Conservation (phyloP, 2,329 filamentous ascomycete genomes). For the Pseudogymnoascus sp. region DNA sequence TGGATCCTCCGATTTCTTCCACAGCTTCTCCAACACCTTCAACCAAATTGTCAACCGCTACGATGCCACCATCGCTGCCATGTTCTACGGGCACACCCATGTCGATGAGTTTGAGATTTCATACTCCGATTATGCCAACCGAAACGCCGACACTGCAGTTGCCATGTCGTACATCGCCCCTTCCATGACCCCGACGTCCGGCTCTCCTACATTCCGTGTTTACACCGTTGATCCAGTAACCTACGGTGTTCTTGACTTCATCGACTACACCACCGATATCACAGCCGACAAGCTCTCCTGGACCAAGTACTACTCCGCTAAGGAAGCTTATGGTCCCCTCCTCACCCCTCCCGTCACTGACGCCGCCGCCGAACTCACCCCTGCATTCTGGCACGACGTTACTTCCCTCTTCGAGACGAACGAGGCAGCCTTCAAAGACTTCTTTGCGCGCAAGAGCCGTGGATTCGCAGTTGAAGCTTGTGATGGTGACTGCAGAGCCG, state of each 20-base stretch:
- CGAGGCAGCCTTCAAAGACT: conserved; percentile 37
- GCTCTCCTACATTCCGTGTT: conserved; percentile 28
- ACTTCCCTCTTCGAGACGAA: conserved; percentile 40
- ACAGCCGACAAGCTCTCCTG: conserved; percentile 20
- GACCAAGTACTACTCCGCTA: conserved; percentile 25
- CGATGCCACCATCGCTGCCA: conserved; percentile 25
- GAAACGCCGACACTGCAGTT: conserved; percentile 20
- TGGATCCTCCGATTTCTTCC: conserved; percentile 30
- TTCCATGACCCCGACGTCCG: conserved; percentile 27
- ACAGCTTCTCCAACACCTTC: conserved; percentile 29
- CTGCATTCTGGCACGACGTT: conserved; percentile 52
- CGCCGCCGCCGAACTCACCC: conserved; percentile 38
- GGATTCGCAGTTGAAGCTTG: conserved; percentile 36
- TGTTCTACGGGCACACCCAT: conserved; percentile 30
- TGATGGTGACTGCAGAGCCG: conserved; percentile 33
- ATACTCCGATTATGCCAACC: conserved; percentile 24
- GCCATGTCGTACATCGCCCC: conserved; percentile 28
- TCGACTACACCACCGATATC: conserved; percentile 26
- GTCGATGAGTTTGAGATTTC: conserved; percentile 28
- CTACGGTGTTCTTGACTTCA: conserved; percentile 26
- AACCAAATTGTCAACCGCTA: conserved; percentile 26
- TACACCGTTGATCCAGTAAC: conserved; percentile 29
- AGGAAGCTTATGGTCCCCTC: conserved; percentile 24
- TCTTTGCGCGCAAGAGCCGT: conserved; percentile 39
- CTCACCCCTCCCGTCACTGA: conserved; percentile 35